These are phyloP conservation scores for Stagonosporopsis tanaceti DNA, from an alignment of 2,329 filamentous ascomycete genomes.

Conservation along the genomic window DNA sequence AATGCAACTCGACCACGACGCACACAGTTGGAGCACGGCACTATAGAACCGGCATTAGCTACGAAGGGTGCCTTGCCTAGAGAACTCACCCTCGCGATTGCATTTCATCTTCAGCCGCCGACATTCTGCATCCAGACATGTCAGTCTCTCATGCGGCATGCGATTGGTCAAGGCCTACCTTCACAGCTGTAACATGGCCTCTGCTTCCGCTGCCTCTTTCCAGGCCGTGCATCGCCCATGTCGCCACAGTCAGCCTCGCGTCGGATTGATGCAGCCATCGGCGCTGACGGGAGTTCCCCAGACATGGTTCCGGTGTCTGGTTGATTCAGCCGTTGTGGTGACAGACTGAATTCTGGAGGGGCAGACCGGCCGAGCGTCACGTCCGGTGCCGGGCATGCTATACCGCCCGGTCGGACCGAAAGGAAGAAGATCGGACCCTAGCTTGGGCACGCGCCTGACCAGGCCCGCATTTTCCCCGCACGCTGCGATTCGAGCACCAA, in stretches of 20 bases:
- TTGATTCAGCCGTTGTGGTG: neutral
- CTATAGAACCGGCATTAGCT: slow-evolving; percentile 3
- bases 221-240: neutral
- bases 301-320: neutral
- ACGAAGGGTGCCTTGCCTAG: neutral
- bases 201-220: slow-evolving; percentile 7
- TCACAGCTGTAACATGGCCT: slow-evolving; percentile 16
- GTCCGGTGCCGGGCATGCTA: neutral
- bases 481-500: neutral
- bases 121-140: slow-evolving; percentile 4
- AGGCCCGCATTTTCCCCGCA: neutral
- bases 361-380: neutral
- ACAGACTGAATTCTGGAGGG: neutral
- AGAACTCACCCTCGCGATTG: slow-evolving; percentile 1
- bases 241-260: neutral
- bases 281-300: neutral
- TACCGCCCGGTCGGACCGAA: neutral
- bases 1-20: neutral
- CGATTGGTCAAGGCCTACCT: slow-evolving; percentile 1
- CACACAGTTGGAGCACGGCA: slow-evolving; percentile 12
- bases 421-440: too few species aligned
- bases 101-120: slow-evolving; percentile 13
- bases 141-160: neutral
- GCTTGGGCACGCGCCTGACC: neutral
- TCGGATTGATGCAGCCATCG: neutral